A percentile compares a stretch with the other conserved stretches of the same genome.
These are phyloP conservation scores for Ceriops tagal DNA, from an alignment of 345 rosid species.

Conservation along the genomic window DNA sequence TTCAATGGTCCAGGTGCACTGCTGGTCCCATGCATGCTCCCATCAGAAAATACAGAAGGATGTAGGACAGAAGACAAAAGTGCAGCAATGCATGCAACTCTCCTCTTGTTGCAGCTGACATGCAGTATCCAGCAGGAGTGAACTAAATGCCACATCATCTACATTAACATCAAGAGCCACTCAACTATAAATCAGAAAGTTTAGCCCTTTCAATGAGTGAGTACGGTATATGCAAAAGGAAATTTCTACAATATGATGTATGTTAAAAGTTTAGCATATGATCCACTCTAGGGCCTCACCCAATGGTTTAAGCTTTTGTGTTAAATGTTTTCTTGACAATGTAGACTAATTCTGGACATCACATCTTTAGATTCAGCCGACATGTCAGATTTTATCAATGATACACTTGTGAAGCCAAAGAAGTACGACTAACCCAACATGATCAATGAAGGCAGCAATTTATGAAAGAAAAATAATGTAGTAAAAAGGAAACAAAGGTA, in stretches of 20 bases:
- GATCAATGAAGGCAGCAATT: not conserved
- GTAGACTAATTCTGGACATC: not conserved
- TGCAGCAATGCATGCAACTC: slow-evolving; percentile 89
- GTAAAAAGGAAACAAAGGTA: no score
- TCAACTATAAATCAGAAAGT: not conserved
- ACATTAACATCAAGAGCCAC: slow-evolving; percentile 18
- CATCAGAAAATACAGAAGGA: slow-evolving; percentile 58
- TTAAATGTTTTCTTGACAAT: no score
- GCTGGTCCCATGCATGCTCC: slow-evolving; percentile 59
- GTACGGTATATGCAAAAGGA: not conserved
- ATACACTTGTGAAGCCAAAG: not conserved
- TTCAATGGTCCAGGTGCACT: slow-evolving; percentile 71
- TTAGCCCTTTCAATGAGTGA: not conserved
- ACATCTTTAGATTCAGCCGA: not conserved
- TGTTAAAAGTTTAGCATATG: no score
- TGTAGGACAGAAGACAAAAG: slow-evolving; percentile 83
- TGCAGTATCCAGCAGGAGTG: slow-evolving; percentile 87
- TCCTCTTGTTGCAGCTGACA: slow-evolving; percentile 81
- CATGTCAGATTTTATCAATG: not conserved
- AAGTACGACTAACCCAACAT: no score
- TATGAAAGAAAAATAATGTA: not conserved
- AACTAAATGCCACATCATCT: slow-evolving; percentile 91
- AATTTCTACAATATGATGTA: not conserved
- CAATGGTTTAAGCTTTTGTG: no score
- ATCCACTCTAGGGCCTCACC: no score